Evolutionary conservation across 768 basidiomycete species (phyloP), one percentile per base, ranked within the genome.

Genomic region (Xerocomus spinulosus): DNA sequence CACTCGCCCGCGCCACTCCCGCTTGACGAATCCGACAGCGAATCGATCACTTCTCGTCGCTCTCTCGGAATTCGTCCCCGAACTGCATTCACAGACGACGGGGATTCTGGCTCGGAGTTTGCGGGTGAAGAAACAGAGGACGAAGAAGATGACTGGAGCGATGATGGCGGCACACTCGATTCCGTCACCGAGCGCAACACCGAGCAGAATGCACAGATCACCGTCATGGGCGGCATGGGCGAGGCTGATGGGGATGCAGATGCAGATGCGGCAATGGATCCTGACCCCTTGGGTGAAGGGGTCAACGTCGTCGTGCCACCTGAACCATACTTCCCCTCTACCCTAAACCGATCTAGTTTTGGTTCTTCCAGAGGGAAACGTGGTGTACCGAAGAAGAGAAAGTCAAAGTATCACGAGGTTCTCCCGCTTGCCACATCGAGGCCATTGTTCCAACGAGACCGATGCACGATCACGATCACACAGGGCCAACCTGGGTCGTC

Each of bases 211-310:
- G 79, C 87, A 1, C 72, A 83, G 32, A 70, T 74, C 20, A 63
- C 73, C 0, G 66, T 71, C 2, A 8, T 64, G 46, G 50, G 49
- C 1, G 50, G 52, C 13, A 54, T 52, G 4, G 39, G 53, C 23
- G 67, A 67, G n/a, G 43, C 41, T 2, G 65, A 67, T 17, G 78
- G 75, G 9, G 75, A 78, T 10, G 57, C 49, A 2, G 85, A 86
- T 44, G 72, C 68, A 15, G 84, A 85, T 40, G 65, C 62, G 32
- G 69, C 77, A 33, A 62, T 76, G 60, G 82, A 83, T 46, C 79
- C 84, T 1, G 92, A 94, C 66, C 89, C 88, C 0, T 74, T 94
- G 9, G 94, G 94, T 12, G 93, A 96, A 67, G 94, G 92, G 47
- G 87, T 91, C 17, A 93, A 92, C 57, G 85, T 93, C 44, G 81